These are phyloP conservation scores for Fragosphaeria purpurea DNA, from an alignment of 2,329 filamentous ascomycete genomes.

Conservation along the genomic window DNA sequence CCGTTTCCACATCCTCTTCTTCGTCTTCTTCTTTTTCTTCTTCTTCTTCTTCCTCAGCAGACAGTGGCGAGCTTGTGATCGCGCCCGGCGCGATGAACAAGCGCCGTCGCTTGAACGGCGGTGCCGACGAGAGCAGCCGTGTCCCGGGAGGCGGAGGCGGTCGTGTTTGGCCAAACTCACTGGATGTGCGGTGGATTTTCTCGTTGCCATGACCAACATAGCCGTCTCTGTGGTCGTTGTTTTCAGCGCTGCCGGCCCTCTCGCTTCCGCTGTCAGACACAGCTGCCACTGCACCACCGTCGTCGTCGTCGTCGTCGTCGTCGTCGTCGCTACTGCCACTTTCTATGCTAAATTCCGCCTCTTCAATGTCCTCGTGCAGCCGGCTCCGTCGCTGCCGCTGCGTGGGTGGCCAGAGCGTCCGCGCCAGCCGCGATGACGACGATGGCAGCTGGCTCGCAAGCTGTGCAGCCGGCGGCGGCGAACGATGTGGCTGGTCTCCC, in stretches of 20 bases:
- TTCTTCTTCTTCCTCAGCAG: neutral
- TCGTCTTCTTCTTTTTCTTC: neutral
- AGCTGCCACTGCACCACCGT: no score
- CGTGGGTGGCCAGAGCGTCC: no score
- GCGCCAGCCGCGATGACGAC: neutral
- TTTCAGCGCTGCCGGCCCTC: no score
- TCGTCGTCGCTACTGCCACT: no score
- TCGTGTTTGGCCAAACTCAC: neutral
- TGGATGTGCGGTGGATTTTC: no score
- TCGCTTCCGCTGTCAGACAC: no score
- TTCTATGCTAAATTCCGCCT: no score
- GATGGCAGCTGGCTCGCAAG: neutral
- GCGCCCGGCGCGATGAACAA: conserved; percentile 6
- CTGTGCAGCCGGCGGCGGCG: neutral
- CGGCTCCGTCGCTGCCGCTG: no score
- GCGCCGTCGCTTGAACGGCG: conserved; percentile 9
- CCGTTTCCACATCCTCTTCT: neutral
- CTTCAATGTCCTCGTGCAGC: no score
- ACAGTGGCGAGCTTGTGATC: conserved; percentile 1
- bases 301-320: no score
- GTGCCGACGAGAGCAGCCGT: neutral
- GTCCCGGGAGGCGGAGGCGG: neutral
- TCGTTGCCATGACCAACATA: no score
- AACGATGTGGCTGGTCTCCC: conserved; percentile 3
- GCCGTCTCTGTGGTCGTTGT: no score